Percentiles rank a stretch among this genome's conserved stretches.
Conservation (phyloP, 176 grass and related monocot genomes). For the Oryza glumipatula region DNA sequence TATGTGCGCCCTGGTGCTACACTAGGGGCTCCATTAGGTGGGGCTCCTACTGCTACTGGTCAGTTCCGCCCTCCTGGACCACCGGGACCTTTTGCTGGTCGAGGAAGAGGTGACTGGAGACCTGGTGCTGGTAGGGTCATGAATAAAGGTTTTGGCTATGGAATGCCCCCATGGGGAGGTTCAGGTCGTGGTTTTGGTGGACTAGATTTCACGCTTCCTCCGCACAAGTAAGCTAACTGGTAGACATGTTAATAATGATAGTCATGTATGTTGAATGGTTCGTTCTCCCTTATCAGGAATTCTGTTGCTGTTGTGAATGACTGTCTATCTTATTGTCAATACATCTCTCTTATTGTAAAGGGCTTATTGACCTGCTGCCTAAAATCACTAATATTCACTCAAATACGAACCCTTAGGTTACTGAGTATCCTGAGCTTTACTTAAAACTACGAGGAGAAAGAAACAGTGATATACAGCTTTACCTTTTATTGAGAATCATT, state of each 20-base stretch:
- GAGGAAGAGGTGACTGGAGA: constrained; percentile 95
- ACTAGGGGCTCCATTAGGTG: constrained; percentile 60
- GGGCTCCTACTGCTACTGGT: constrained; percentile 52
- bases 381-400: constrained; percentile 19
- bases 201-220: constrained; percentile 89
- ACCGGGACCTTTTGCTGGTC: constrained; percentile 59
- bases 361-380: not conserved
- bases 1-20: constrained; percentile 82
- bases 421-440: not conserved
- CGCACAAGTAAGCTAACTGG: constrained; percentile 83
- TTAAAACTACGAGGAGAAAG: constrained; percentile 6
- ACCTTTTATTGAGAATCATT: not conserved
- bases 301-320: constrained; percentile 6
- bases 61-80: constrained; percentile 73
- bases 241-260: constrained; percentile 18
- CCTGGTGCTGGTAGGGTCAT: constrained; percentile 73
- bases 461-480: not conserved
- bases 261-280: constrained; percentile 13
- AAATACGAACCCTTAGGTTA: not conserved
- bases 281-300: constrained; percentile 1
- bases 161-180: constrained; percentile 73
- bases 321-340: not conserved
- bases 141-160: constrained; percentile 69
- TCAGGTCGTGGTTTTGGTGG: constrained; percentile 73
- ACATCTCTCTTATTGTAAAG: constrained; percentile 15